A percentile compares a stretch with the other conserved stretches of the same genome.
These are phyloP conservation scores for Pseudevernia furfuracea DNA, from an alignment of 495 filamentous ascomycete genomes.

Conservation along the genomic window DNA sequence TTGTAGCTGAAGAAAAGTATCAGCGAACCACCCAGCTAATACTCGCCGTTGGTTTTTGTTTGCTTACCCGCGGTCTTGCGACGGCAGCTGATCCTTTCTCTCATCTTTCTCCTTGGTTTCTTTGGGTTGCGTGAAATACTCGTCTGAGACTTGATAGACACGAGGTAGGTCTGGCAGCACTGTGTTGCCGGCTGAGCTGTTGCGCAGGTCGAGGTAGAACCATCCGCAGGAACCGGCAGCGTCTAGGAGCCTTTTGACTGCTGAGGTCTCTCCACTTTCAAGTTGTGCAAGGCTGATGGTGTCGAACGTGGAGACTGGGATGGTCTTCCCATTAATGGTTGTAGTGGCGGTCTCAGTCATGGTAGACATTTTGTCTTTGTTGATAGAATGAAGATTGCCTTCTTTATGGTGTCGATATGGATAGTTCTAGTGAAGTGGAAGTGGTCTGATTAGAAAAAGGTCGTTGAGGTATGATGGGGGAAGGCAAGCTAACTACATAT, in stretches of 20 bases:
- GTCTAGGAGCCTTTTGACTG: neutral
- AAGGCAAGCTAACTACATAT: neutral
- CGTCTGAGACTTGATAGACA: neutral
- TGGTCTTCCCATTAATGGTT: neutral
- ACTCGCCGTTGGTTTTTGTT: neutral
- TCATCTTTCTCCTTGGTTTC: neutral
- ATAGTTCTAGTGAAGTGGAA: neutral
- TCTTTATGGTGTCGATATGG: neutral
- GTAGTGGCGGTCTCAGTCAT: slow-evolving; percentile 4
- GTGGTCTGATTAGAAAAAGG: neutral
- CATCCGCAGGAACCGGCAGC: neutral
- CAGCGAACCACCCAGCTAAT: neutral
- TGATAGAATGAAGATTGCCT: neutral
- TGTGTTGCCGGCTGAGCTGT: too few species aligned
- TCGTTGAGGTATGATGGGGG: neutral
- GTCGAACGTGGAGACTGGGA: neutral
- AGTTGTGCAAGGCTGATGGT: neutral
- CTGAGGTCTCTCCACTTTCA: neutral
- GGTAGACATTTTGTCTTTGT: neutral
- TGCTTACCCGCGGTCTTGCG: slow-evolving; percentile 1
- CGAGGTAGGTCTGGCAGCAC: neutral
- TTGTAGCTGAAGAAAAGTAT: slow-evolving; percentile 6
- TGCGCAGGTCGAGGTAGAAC: slow-evolving; percentile 2
- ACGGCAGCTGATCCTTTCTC: neutral
- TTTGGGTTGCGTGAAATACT: neutral